These are phyloP conservation scores for Wickerhamiella parazyma DNA, from an alignment of 805 yeast species.

Conservation along the genomic window DNA sequence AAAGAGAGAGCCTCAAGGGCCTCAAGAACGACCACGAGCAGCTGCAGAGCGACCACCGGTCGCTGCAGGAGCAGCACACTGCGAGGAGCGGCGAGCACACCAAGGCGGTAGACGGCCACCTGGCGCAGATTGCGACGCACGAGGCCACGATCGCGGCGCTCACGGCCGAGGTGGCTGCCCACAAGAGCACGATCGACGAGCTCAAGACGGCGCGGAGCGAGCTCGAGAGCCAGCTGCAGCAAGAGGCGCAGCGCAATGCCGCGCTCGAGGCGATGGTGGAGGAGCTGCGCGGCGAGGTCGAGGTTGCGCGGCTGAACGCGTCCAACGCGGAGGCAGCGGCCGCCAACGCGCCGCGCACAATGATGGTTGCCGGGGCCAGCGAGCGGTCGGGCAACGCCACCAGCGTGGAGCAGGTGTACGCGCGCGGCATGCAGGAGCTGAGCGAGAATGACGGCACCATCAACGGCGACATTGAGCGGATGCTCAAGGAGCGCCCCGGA, in stretches of 20 bases:
- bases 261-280: slow-evolving; percentile 22
- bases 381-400: slow-evolving; percentile 24
- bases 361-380: slow-evolving; percentile 6
- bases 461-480: slow-evolving; percentile 72
- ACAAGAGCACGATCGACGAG: not conserved
- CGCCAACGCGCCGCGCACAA: slow-evolving; percentile 8
- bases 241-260: slow-evolving; percentile 5
- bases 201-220: slow-evolving; percentile 15
- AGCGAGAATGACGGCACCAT: slow-evolving; percentile 27
- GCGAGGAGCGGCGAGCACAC: slow-evolving; percentile 6
- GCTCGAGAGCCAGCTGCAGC: not conserved
- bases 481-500: slow-evolving; percentile 14
- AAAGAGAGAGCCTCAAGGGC: slow-evolving; percentile 69
- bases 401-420: not conserved
- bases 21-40: slow-evolving; percentile 4
- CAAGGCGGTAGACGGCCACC: slow-evolving; percentile 3
- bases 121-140: slow-evolving; percentile 3
- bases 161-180: slow-evolving; percentile 1
- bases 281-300: slow-evolving; percentile 21
- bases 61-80: slow-evolving; percentile 6
- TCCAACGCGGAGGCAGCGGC: slow-evolving; percentile 9
- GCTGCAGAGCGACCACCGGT: slow-evolving; percentile 9
- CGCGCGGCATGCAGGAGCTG: slow-evolving; percentile 14
- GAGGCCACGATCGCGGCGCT: slow-evolving; percentile 10
- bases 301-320: slow-evolving; percentile 15